These are phyloP conservation scores for Globisporangium yorkense DNA, from an alignment of 352 stramenopile species.

Conservation along the genomic window DNA sequence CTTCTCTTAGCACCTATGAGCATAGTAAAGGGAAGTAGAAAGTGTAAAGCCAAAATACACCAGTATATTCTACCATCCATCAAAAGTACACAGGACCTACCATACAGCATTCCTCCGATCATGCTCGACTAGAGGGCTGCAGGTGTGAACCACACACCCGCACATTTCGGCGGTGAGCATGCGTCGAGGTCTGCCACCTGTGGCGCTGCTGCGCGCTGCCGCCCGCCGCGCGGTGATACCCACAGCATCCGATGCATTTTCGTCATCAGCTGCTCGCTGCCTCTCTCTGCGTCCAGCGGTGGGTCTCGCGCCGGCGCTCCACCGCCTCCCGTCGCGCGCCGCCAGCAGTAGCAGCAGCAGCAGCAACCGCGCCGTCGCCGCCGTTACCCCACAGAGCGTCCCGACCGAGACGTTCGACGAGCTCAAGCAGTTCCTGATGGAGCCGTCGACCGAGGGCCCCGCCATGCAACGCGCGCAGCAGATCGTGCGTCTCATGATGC, in stretches of 20 bases:
- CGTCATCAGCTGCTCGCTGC: not conserved
- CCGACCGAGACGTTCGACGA: slow-evolving; percentile 40
- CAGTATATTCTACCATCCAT: too few relatives aligned
- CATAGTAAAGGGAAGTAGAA: too few relatives aligned
- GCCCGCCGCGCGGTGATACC: not conserved
- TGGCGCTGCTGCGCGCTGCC: not conserved
- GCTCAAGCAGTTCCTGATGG: slow-evolving; percentile 57
- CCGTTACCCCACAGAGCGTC: slow-evolving; percentile 4
- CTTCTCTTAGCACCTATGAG: too few relatives aligned
- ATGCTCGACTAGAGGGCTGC: too few relatives aligned
- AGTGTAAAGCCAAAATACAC: too few relatives aligned
- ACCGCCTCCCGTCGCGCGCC: not conserved
- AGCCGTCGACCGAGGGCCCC: slow-evolving; percentile 29
- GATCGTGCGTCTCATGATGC: slow-evolving; percentile 47
- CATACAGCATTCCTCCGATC: too few relatives aligned
- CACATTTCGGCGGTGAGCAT: not conserved
- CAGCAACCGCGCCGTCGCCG: not conserved
- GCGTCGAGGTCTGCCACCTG: not conserved
- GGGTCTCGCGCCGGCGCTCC: too few relatives aligned
- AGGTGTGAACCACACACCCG: too few relatives aligned
- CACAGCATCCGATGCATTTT: too few relatives aligned
- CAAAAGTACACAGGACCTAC: too few relatives aligned
- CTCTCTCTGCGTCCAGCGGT: not conserved
- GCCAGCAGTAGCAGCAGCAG: not conserved
- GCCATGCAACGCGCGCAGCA: slow-evolving; percentile 24